Base-by-base conservation (phyloP, 331 rosid genomes). In the Malus hybrid region DNA sequence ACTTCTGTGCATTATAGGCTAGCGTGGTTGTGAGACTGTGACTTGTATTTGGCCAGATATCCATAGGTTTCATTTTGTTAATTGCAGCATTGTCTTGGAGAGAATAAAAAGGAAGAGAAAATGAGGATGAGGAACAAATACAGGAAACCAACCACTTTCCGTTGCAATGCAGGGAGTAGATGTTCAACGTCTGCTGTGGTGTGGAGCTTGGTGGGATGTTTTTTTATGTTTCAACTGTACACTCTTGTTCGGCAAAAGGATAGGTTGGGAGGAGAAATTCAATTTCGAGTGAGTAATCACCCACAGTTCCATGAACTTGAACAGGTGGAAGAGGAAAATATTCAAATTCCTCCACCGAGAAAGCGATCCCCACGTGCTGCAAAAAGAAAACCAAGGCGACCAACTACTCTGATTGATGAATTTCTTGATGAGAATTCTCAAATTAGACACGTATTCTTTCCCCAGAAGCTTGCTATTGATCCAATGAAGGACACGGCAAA, bases 391-490 rank as follows among this genome's bases (percentile, higher is more conserved):
- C 98, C 98, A 6, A 92, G 83, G 75, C 78, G 81, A 74, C n/a
- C 87, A 63, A 82, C 97, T 57, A 92, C 99, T 13, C 64, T 95
- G 77, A 83, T 95, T 15, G 99, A 95, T 19, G 99, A 95, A 72
- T 95, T 95, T 86, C 92, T 95, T 64, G 97, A 95, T 61, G 98
- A 95, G 82, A 90, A 92, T 77, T 95, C 99, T 48, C 99, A 83
- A 72, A 85, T 95, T 76, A 85, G 98, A 63, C 87, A 83, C 1
- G 75, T 78, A 32, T 95, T 95, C 82, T 95, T 95, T 83, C 99
- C 98, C 73, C 81, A 20, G 63, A 88, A 78, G 70, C 81, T 82
- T 74, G 88, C 89, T 30, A 71, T 92, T 48, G 88, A 84, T 88
- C 98, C 99, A 24, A 70, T 36, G 77, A 87, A 72, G 86, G 78